phyloP scores from a whole-genome alignment of 495 filamentous ascomycete genomes.

The Evernia prunastri region DNA sequence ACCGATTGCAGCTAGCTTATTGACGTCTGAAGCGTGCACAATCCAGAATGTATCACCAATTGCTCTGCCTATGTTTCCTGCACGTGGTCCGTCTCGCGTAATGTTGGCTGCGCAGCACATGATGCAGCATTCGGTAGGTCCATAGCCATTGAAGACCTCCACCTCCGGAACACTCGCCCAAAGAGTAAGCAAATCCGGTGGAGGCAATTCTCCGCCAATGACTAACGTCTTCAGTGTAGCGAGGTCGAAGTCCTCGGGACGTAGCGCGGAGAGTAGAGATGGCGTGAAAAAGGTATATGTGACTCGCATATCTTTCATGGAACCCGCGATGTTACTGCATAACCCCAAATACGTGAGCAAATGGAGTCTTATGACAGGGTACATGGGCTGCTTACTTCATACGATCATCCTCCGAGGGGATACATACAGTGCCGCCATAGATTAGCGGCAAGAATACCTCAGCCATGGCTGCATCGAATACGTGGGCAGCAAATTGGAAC shows the following conservation, averaged over 20 bases:
- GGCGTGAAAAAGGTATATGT: slow-evolving; percentile 25
- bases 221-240: slow-evolving; percentile 24
- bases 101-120: not conserved
- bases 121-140: not conserved
- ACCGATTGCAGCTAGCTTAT: slow-evolving; percentile 35
- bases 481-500: slow-evolving; percentile 27
- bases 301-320: slow-evolving; percentile 1
- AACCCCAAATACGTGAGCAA: not conserved
- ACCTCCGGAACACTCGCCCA: not conserved
- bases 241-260: slow-evolving; percentile 17
- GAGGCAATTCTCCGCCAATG: slow-evolving; percentile 26
- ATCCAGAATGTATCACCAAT: slow-evolving; percentile 38
- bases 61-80: slow-evolving; percentile 33
- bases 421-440: slow-evolving; percentile 29
- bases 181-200: not conserved
- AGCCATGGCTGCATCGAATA: slow-evolving; percentile 26
- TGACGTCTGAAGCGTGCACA: slow-evolving; percentile 32
- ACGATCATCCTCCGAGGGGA: slow-evolving; percentile 28
- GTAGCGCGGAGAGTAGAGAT: slow-evolving; percentile 18
- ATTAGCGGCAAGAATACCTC: slow-evolving; percentile 27
- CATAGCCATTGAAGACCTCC: slow-evolving; percentile 3
- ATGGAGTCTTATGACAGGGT: not conserved
- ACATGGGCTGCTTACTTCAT: not conserved
- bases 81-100: not conserved
- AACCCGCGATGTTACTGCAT: slow-evolving; percentile 40